Base-by-base conservation (phyloP, 768 basidiomycete genomes). In the Chlorophyllum brunneum region DNA sequence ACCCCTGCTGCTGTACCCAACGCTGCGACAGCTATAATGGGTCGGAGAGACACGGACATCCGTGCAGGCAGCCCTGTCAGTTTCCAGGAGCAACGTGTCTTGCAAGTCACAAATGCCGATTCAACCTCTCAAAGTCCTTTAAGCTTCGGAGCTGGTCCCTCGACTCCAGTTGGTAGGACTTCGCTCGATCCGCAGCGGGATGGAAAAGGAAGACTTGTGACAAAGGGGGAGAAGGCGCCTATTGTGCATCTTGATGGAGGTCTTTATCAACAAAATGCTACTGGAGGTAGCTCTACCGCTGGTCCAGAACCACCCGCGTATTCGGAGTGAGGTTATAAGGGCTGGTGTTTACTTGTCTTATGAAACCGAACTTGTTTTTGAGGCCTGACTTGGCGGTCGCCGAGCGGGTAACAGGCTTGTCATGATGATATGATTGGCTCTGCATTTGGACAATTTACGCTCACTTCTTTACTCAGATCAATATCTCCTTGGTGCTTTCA, bases 1-100 rank as follows among this genome's bases (percentile, higher is more conserved):
- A 15, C 48, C n/a, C 34, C 51, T 50, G 47, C 62, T 54, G 22
- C 51, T 51, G 42, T 57, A 49, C 18, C 50, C 13, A 27, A 55
- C 56, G 55, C 48, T 31, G 33, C 50, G 41, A 54, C 30, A 45
- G 41, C 42, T 56, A 39, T 33, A 20, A 49, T 47, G 45, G 37
- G 5, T 27, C 54, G 24, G 8, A 36, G 43, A 48, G 66, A 57
- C 52, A 61, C 59, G 2, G 59, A 57, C 44, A 52, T 59, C 18
- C 70, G 75, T 15, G 56, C 68, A 0, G 74, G 73, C 5, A 76
- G 72, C 53, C 75, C 75, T n/a, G 67, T 68, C 52, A 73, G 70
- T 55, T 54, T 73, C 50, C 69, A 69, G 50, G 70, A 76, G 48
- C 67, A 61, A 26, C 65, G 64, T n/a, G 49, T 66, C n/a, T 58